Conservation (phyloP, 441 rosid genomes). For the Theobroma grandiflorum region DNA sequence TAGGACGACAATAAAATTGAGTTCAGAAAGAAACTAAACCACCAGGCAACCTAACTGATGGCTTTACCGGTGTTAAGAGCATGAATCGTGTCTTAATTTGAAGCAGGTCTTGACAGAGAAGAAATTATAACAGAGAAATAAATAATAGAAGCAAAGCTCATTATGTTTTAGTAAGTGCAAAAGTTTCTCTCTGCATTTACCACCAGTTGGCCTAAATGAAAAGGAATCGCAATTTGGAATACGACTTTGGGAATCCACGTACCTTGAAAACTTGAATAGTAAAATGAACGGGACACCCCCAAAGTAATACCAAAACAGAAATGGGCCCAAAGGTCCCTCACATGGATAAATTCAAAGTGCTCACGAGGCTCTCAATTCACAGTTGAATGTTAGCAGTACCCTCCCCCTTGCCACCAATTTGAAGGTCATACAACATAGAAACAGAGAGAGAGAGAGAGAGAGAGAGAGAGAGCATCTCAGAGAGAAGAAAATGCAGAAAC, state of each 20-base stretch:
- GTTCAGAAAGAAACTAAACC: neutral
- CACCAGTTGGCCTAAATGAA: no score
- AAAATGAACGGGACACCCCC: neutral
- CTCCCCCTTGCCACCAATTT: neutral
- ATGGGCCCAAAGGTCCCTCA: neutral
- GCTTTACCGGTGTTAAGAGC: neutral
- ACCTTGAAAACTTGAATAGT: no score
- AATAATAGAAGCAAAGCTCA: no score
- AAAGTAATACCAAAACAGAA: neutral
- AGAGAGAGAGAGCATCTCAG: no score
- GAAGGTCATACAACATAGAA: neutral
- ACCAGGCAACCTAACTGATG: neutral
- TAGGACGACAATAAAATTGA: neutral
- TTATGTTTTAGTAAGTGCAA: no score
- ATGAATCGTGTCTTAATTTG: neutral
- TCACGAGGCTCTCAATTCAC: neutral
- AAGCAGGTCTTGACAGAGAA: no score
- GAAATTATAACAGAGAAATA: no score
- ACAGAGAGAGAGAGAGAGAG: no score
- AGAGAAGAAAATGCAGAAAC: no score
- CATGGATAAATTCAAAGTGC: neutral
- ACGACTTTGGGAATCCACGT: no score
- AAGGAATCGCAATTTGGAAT: no score
- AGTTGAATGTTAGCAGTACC: neutral
- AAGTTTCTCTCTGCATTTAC: no score